Conservation (phyloP, 1,284 basidiomycete species). For the Boletus sp. region DNA sequence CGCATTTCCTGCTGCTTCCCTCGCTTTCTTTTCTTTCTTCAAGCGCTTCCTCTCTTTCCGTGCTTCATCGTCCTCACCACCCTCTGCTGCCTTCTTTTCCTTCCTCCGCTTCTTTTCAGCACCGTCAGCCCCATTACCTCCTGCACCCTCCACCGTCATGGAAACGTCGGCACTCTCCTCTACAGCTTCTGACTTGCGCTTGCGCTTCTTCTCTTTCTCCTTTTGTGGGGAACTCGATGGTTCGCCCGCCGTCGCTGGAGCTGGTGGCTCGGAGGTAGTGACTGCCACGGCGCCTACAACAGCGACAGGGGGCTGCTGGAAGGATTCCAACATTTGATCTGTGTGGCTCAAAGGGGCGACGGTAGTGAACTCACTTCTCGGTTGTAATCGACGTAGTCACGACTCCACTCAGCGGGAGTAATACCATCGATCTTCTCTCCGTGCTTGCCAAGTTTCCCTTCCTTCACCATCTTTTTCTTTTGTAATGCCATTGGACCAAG, state of each 20-base stretch:
- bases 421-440: constrained; percentile 90
- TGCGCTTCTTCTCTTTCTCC: constrained; percentile 73
- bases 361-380: constrained; percentile 45
- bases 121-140: constrained; percentile 42
- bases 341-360: constrained; percentile 14
- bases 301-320: constrained; percentile 41
- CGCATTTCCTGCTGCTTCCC: constrained; percentile 40
- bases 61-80: constrained; percentile 58
- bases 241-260: constrained; percentile 28
- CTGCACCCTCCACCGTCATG: constrained; percentile 38
- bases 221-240: constrained; percentile 43
- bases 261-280: constrained; percentile 24
- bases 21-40: constrained; percentile 72
- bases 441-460: constrained; percentile 95
- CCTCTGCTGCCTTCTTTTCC: constrained; percentile 47
- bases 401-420: constrained; percentile 90
- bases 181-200: constrained; percentile 63
- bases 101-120: constrained; percentile 53
- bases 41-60: constrained; percentile 58
- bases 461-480: constrained; percentile 98
- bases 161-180: constrained; percentile 44
- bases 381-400: constrained; percentile 91
- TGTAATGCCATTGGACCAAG: constrained; percentile 94
- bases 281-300: constrained; percentile 27
- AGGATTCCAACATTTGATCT: constrained; percentile 3